phyloP scores from a whole-genome alignment of 306 rosid genomes.

The Cucumis hystrix region DNA sequence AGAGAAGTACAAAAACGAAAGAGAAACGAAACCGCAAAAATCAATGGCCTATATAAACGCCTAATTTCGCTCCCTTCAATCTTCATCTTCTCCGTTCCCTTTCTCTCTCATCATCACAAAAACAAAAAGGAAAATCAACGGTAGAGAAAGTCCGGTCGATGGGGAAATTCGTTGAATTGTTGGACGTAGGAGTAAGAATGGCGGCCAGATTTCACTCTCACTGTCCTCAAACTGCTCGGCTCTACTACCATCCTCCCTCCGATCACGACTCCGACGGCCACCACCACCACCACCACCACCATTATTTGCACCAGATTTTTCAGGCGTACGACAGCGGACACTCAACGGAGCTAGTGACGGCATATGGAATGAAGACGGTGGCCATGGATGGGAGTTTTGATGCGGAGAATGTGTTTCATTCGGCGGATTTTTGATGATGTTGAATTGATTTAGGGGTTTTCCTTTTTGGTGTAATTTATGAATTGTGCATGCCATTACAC shows the following conservation, averaged over 20 bases:
- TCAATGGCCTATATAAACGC: neutral
- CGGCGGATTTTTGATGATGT: constrained; percentile 6
- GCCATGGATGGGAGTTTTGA: constrained; percentile 5
- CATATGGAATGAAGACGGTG: neutral
- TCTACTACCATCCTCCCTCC: constrained; percentile 43
- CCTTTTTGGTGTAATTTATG: neutral
- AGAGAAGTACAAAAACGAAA: neutral
- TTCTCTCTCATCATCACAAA: neutral
- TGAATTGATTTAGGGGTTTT: neutral
- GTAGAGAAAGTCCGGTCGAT: neutral
- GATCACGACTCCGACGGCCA: neutral
- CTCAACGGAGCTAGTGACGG: neutral
- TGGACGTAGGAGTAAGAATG: constrained; percentile 41
- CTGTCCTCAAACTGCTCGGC: constrained; percentile 42
- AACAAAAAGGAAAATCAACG: neutral
- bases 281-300: neutral
- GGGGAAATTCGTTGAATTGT: constrained; percentile 32
- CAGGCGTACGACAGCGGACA: neutral
- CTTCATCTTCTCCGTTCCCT: neutral
- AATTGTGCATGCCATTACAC: constrained; percentile 3
- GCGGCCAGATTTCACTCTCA: constrained; percentile 44
- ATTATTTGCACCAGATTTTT: neutral
- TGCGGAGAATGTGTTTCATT: constrained; percentile 12
- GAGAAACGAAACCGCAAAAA: neutral
- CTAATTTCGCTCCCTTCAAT: neutral